Base-by-base conservation (phyloP, 2,329 filamentous ascomycete species). In the Periconia sp. region DNA sequence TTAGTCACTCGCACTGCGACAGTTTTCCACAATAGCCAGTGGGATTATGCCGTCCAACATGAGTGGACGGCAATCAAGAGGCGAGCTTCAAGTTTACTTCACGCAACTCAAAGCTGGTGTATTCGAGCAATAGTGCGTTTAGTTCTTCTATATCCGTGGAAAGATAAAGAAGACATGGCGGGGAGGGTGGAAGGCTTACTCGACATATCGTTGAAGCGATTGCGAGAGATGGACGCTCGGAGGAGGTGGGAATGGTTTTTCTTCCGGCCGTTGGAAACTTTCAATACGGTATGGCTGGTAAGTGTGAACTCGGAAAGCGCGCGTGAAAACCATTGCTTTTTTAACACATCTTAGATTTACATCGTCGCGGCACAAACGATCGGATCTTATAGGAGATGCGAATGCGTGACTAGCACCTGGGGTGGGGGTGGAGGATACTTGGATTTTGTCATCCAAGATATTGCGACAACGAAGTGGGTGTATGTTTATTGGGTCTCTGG, bases 351-450 rank as follows among this genome's bases (percentile, higher is more conserved):
- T 7, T 15, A 43, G 27, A 43, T 45, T 31, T 73, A 72, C 49
- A 70, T 73, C 30, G 62, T 72, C n/a, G 51, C 74, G 19, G 73
- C 74, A 2, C 76, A 79, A 50, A 77, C 76, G 0, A 71, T 74
- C 14, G 77, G 77, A 9, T 62, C 62, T 19, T 76, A 75, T 56
- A 72, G 74, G 50, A 77, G 68, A 2, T 80, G 77, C 60, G 53
- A 69, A 15, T 80, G 78, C 58, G 68, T 74, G 44, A 70, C 73
- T 2, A 74, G 71, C 18, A 64, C 53, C 6, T 77, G 75, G 73
- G 70, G 59, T 1, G 56, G 61, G 1, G 62, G 53, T 5, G 73
- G 74, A n/a, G 76, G 78, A 13, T 80, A 79, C 49, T 66, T 79
- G 31, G 75, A 79, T 47, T 71, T 72, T 40, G 54, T 43, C 7